Evolutionary conservation across 352 stramenopile genomes (phyloP), one percentile per base, ranked within the genome.

Genomic region (Bremia lactucae): DNA sequence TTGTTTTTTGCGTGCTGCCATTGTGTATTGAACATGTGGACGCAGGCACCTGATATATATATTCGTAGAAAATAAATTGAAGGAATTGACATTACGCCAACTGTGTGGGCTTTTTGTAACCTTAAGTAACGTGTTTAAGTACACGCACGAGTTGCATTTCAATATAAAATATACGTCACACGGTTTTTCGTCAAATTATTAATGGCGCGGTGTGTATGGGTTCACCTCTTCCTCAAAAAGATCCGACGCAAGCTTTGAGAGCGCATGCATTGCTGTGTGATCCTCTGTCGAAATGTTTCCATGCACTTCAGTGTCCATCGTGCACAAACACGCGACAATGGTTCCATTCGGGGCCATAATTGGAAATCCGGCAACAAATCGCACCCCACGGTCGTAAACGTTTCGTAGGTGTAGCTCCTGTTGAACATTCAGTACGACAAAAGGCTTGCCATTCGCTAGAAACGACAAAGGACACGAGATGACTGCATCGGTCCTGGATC

Each of bases 331-430:
- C 3, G 69, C 74, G 4, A 59, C 35, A 4, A 65, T 37, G 2
- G 25, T 24, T 0, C 53, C 56, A 20, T 52, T 28, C 8, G 43
- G 42, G 2, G 50, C 51, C 9, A 55, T 56, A 28, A 84, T 66
- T 31, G 74, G 71, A 40, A 82, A 82, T 1, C 69, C 52, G 1
- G 69, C 69, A 46, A 74, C 76, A 46, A 83, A 84, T 0, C 46
- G 66, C 23, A 76, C 52, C 20, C 54, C 49, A 0, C 62, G 48
- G 7, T 79, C 55, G 13, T 63, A 45, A 14, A 79, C 42, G 16
- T 79, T 43, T 25, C 42, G 40, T 21, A 82, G 55, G 15, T 57
- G 44, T 3, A 52, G 38, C 24, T 83, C 55, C 2, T 57, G 61
- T 4, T 46, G 19, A 16, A 6, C 36, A 38, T 34, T 48, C 51